Evolutionary conservation across 371 early-diverging fungal genomes (phyloP).

Genomic region (Cokeromyces recurvatus): DNA sequence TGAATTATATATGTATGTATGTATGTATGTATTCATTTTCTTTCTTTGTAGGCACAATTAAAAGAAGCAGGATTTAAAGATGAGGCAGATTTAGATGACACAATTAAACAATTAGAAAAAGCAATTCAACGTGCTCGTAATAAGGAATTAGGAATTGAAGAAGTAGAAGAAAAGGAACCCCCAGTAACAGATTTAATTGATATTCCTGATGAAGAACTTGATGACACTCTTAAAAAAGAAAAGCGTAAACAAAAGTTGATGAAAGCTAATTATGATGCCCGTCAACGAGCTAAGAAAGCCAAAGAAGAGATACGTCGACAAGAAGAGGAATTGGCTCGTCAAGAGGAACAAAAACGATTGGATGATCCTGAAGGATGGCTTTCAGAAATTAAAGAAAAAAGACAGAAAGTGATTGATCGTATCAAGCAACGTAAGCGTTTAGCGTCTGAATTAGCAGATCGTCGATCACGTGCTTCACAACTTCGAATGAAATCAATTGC

Average conservation of each 20-base stretch:
- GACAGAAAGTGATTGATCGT: slow-evolving; percentile 57
- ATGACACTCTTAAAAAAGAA: slow-evolving; percentile 73
- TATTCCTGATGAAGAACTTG: slow-evolving; percentile 77
- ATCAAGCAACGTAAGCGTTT: slow-evolving; percentile 61
- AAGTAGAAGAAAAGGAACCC: slow-evolving; percentile 68
- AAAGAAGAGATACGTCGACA: slow-evolving; percentile 70
- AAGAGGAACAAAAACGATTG: slow-evolving; percentile 70
- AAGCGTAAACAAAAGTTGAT: slow-evolving; percentile 81
- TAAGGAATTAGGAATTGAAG: slow-evolving; percentile 78
- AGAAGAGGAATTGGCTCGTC: slow-evolving; percentile 60
- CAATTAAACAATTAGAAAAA: slow-evolving; percentile 63
- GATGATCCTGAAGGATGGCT: slow-evolving; percentile 75
- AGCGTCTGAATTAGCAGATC: slow-evolving; percentile 75
- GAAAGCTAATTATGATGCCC: slow-evolving; percentile 79
- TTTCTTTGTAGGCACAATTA: slow-evolving; percentile 46
- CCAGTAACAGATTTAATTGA: slow-evolving; percentile 74
- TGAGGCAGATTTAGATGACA: slow-evolving; percentile 70
- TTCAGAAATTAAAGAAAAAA: slow-evolving; percentile 56
- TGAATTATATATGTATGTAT: too few relatives aligned
- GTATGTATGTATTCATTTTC: neutral
- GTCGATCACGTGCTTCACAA: slow-evolving; percentile 83
- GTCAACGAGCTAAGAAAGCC: slow-evolving; percentile 70
- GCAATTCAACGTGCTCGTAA: slow-evolving; percentile 70
- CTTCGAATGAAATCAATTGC: slow-evolving; percentile 83
- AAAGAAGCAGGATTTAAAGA: slow-evolving; percentile 63